A percentile compares a stretch with the other conserved stretches of the same genome.
phyloP scores from a whole-genome alignment of 2,329 filamentous ascomycete species.

The Dryadomyces quercus-mongolicae region DNA sequence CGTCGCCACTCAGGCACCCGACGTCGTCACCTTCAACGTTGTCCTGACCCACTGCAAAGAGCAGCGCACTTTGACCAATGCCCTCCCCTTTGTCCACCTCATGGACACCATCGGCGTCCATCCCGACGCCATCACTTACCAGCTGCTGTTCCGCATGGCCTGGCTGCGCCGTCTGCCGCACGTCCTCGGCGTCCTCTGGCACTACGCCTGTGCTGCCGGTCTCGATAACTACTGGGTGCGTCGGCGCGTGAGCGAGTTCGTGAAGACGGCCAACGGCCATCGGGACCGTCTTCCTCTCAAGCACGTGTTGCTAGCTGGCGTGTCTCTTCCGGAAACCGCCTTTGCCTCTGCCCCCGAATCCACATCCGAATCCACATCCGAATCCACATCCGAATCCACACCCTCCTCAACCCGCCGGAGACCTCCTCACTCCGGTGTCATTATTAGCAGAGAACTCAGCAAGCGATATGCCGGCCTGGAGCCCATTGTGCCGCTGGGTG shows the following conservation, averaged over 20 bases:
- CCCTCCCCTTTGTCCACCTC: slow-evolving; percentile 14
- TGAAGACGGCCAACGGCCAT: background rate
- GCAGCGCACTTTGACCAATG: slow-evolving; percentile 12
- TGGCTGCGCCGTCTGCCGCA: slow-evolving; percentile 20
- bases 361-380: background rate
- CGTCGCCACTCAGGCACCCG: slow-evolving; percentile 11
- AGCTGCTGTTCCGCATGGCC: slow-evolving; percentile 25
- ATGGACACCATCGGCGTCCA: slow-evolving; percentile 6
- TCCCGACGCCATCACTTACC: slow-evolving; percentile 22
- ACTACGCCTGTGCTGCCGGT: slow-evolving; percentile 18
- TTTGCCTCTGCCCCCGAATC: background rate
- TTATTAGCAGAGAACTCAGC: slow-evolving; percentile 2
- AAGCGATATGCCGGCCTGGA: slow-evolving; percentile 8
- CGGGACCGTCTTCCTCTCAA: background rate
- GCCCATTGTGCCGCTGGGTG: slow-evolving; percentile 8
- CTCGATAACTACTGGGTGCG: slow-evolving; percentile 18
- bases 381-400: background rate
- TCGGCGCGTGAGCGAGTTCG: slow-evolving; percentile 8
- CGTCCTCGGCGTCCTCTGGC: slow-evolving; percentile 20
- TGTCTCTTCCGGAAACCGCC: background rate
- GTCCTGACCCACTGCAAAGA: slow-evolving; percentile 17
- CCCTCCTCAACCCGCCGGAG: background rate
- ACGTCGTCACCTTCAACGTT: slow-evolving; percentile 23
- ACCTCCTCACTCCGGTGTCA: background rate
- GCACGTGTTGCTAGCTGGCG: background rate